A percentile compares a stretch with the other conserved stretches of the same genome.
phyloP scores from a whole-genome alignment of 2,329 filamentous ascomycete species.

The Ampelomyces quisqualis region DNA sequence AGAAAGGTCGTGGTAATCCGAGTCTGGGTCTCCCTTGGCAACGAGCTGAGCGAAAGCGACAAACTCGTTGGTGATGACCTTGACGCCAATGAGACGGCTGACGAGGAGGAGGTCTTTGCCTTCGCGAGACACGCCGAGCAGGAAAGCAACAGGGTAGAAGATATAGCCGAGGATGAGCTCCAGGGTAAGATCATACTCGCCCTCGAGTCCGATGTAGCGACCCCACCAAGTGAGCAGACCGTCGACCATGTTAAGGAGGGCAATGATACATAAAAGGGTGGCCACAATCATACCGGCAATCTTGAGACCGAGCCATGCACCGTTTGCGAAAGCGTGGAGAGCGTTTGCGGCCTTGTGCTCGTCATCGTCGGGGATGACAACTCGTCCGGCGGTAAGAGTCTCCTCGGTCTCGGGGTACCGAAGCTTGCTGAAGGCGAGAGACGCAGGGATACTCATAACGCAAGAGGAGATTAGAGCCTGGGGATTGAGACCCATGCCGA shows the following conservation, averaged over 20 bases:
- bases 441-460: conserved; percentile 94
- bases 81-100: conserved; percentile 75
- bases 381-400: conserved; percentile 76
- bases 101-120: conserved; percentile 67
- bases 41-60: conserved; percentile 66
- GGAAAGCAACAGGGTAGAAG: conserved; percentile 74
- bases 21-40: conserved; percentile 42
- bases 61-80: conserved; percentile 85
- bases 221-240: conserved; percentile 84
- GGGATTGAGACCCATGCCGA: conserved; percentile 76
- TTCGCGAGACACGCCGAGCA: conserved; percentile 72
- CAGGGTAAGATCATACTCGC: conserved; percentile 67
- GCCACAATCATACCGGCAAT: conserved; percentile 80
- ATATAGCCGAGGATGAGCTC: conserved; percentile 75
- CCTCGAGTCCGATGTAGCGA: conserved; percentile 70
- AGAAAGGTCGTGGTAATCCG: conserved; percentile 60
- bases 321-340: conserved; percentile 81
- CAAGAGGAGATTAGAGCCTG: conserved; percentile 87
- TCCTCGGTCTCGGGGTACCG: conserved; percentile 87
- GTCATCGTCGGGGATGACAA: conserved; percentile 77
- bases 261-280: conserved; percentile 81
- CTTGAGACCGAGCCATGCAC: conserved; percentile 82
- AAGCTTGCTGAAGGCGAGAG: conserved; percentile 83
- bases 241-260: conserved; percentile 71
- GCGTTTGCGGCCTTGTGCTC: conserved; percentile 76